Conservation (phyloP, 208 protist species). For the Wallacemonas rigidus region DNA sequence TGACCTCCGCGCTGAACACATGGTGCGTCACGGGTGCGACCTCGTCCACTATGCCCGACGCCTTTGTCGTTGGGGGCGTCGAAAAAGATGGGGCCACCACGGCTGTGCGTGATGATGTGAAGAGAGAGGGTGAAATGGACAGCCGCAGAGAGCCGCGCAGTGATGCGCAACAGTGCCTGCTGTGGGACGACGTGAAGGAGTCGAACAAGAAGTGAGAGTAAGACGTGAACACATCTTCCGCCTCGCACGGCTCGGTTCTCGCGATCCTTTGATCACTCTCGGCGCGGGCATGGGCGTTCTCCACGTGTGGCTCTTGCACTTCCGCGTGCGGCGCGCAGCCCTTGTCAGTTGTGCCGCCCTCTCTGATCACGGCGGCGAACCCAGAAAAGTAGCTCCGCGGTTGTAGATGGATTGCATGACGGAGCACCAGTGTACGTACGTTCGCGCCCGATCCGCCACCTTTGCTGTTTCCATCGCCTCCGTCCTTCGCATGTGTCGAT, state of each 20-base stretch:
- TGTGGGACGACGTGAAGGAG: slow-evolving; percentile 26
- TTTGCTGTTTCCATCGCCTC: not conserved
- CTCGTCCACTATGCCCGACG: too few relatives aligned
- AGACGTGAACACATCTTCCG: slow-evolving; percentile 15
- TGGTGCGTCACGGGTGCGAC: slow-evolving; percentile 36
- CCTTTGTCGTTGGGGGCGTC: too few relatives aligned
- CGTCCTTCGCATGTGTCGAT: not conserved
- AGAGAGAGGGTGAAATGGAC: not conserved
- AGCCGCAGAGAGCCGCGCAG: slow-evolving; percentile 13
- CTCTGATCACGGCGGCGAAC: slow-evolving; percentile 18
- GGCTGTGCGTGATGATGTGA: not conserved
- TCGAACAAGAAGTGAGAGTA: slow-evolving; percentile 27
- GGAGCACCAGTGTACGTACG: slow-evolving; percentile 35
- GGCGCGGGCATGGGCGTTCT: too few relatives aligned
- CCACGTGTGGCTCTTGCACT: too few relatives aligned
- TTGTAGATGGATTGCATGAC: slow-evolving; percentile 51
- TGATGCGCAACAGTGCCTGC: not conserved
- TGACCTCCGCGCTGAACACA: slow-evolving; percentile 59
- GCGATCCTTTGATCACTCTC: not conserved
- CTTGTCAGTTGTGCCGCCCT: not conserved
- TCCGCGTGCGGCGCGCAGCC: too few relatives aligned
- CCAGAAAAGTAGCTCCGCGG: slow-evolving; percentile 38
- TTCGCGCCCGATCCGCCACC: not conserved
- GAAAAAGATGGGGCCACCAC: not conserved
- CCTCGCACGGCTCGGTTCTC: too few relatives aligned